Evolutionary conservation across 331 rosid genomes (phyloP).

Genomic region (Saraca asoca): DNA sequence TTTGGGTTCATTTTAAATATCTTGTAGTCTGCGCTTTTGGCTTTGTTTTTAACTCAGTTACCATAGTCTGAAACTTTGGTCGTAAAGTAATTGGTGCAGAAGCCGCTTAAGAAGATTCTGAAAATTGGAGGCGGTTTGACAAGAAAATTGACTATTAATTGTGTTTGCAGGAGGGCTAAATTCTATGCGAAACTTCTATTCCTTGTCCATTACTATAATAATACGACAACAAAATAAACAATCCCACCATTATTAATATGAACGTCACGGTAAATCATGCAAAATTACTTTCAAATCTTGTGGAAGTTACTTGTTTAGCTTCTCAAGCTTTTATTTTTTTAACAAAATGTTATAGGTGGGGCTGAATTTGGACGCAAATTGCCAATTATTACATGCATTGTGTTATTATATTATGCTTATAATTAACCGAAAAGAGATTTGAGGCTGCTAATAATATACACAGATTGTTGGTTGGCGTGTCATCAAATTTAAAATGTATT

Average conservation of each 20-base stretch:
- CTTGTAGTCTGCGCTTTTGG: neutral
- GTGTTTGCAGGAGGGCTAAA: neutral
- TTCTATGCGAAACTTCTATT: neutral
- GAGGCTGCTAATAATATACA: too few species aligned
- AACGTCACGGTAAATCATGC: conserved; percentile 29
- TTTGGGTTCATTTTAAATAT: neutral
- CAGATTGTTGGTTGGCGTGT: too few species aligned
- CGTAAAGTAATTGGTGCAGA: conserved; percentile 27
- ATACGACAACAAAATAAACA: too few species aligned
- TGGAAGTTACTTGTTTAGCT: conserved; percentile 13
- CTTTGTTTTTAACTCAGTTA: conserved; percentile 5
- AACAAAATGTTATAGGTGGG: too few species aligned
- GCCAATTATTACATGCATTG: too few species aligned
- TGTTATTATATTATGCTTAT: too few species aligned
- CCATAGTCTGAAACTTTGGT: conserved; percentile 30
- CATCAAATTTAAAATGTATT: too few species aligned
- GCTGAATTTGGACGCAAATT: too few species aligned
- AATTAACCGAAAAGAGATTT: too few species aligned
- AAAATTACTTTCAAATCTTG: conserved; percentile 26
- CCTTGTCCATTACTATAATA: too few species aligned
- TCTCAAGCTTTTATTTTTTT: neutral
- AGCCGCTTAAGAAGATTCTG: conserved; percentile 37
- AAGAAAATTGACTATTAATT: conserved; percentile 15
- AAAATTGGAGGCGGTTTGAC: conserved; percentile 36
- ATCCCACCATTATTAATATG: neutral